Base-by-base conservation (phyloP, 1,284 basidiomycete genomes). In the Gymnopus androsaceus region DNA sequence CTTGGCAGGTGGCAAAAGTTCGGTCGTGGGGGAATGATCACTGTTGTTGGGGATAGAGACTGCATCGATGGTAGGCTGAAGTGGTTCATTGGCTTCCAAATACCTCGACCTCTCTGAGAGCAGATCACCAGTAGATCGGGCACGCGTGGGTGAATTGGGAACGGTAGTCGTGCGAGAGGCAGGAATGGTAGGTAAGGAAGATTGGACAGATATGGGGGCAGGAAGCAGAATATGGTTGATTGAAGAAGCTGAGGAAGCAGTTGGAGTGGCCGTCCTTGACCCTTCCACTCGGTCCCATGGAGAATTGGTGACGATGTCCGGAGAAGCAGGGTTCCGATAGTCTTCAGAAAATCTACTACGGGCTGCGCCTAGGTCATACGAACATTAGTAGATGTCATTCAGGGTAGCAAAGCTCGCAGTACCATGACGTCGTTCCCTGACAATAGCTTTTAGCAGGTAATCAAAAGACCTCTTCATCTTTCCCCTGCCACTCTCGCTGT, bases 321-420 rank as follows among this genome's bases (percentile, higher is more conserved):
- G 87, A 27, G 88, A 89, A 8, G 87, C 87, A 52, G 87, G 86
- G 67, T 90, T 90, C 63, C 80, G 77, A 63, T 82, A 78, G 54
- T 77, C 75, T 23, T 76, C 76, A 55, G 67, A 67, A 9, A 30
- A 23, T 51, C 68, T 71, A 44, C 58, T 67, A 48, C 64, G 62
- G 56, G 62, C 67, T 47, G 67, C 60, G 52, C 70, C 77, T 73
- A 47, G 19, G 31, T 56, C 45, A n/a, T n/a, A n/a, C n/a, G 48
- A 60, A 57, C 30, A 53, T 51, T 53, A 52, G 30, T 44, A 55
- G 19, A 48, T 11, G 30, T 52, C 42, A 50, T n/a, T 50, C 21
- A 42, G 51, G 19, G 44, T 51, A 49, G 46, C 44, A 9, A 38
- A 38, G 30, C 12, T n/a, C 2, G 11, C 45, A 55, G 52, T 53